A percentile compares a stretch with the other conserved stretches of the same genome.
Conservation (phyloP, 192 early-diverging fungal species). For the Kickxella alabastrina region DNA sequence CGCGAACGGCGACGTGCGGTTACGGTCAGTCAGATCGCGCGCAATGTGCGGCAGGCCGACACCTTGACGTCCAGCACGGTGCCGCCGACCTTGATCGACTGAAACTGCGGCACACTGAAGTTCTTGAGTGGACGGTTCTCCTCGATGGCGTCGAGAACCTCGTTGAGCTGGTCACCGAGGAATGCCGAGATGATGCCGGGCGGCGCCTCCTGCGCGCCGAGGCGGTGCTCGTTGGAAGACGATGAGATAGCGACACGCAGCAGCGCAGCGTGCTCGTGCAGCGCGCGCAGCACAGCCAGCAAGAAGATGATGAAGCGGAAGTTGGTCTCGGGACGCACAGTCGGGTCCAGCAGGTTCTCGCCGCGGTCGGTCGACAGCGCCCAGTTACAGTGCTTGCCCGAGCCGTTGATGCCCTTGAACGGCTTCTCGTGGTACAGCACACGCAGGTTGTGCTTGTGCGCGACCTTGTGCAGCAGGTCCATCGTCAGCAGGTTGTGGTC, state of each 20-base stretch:
- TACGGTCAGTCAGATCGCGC: constrained; percentile 98
- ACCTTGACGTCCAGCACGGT: constrained; percentile 95
- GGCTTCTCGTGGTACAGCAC: constrained; percentile 99
- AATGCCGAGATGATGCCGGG: constrained; percentile 97
- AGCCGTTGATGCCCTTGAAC: constrained; percentile 98
- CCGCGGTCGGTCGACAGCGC: constrained; percentile 89
- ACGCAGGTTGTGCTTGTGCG: constrained; percentile 96
- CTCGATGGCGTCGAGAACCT: constrained; percentile 91
- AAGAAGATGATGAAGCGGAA: constrained; percentile 96
- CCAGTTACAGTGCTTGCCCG: constrained; percentile 99
- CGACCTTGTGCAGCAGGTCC: constrained; percentile 95
- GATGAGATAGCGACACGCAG: constrained; percentile 90
- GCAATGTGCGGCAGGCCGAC: constrained; percentile 82
- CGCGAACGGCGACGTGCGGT: constrained; percentile 98
- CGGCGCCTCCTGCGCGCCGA: constrained; percentile 98
- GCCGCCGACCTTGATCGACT: constrained; percentile 90
- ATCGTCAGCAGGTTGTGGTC: constrained; percentile 99
- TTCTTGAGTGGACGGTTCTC: constrained; percentile 81
- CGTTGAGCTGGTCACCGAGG: constrained; percentile 94
- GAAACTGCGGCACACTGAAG: constrained; percentile 84
- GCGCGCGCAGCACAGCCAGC: constrained; percentile 84
- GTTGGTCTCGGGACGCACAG: constrained; percentile 96
- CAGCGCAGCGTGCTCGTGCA: constrained; percentile 87
- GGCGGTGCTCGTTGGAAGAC: constrained; percentile 96
- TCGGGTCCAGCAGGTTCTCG: constrained; percentile 96